A percentile compares a stretch with the other conserved stretches of the same genome.
Conservation (phyloP, 2,329 filamentous ascomycete species). For the Cadophora malorum region DNA sequence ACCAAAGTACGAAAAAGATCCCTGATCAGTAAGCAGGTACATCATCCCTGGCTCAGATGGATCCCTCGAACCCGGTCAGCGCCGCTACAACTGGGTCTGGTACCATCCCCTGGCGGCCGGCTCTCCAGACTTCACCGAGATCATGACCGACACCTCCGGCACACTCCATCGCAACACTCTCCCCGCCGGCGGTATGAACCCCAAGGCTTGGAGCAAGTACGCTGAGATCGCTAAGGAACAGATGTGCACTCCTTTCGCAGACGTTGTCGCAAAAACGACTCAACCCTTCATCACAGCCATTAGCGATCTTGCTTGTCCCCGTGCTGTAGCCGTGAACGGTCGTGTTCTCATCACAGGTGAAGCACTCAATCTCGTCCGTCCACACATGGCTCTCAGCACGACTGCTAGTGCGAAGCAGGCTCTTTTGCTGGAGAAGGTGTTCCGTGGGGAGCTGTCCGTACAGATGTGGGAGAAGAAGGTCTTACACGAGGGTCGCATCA, state of each 20-base stretch:
- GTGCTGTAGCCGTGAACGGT: conserved; percentile 32
- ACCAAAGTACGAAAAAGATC: neutral
- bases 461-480: conserved; percentile 17
- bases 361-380: conserved; percentile 52
- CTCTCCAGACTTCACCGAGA: conserved; percentile 35
- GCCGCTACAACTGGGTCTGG: conserved; percentile 55
- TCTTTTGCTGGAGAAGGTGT: conserved; percentile 29
- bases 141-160: conserved; percentile 45
- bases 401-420: conserved; percentile 48
- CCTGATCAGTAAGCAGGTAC: conserved; percentile 14
- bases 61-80: conserved; percentile 47
- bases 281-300: conserved; percentile 22
- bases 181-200: conserved; percentile 33
- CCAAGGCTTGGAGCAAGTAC: conserved; percentile 30
- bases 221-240: conserved; percentile 20
- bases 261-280: conserved; percentile 17
- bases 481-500: conserved; percentile 4
- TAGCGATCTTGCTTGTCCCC: conserved; percentile 18
- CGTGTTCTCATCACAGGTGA: conserved; percentile 51
- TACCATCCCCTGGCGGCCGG: conserved; percentile 47
- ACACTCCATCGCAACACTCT: conserved; percentile 38
- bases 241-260: conserved; percentile 30
- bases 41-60: conserved; percentile 39
- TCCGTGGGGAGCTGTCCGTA: conserved; percentile 28
- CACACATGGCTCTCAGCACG: conserved; percentile 53